Conservation (phyloP, 176 grass and related monocot genomes). For the Chloris gayana region DNA sequence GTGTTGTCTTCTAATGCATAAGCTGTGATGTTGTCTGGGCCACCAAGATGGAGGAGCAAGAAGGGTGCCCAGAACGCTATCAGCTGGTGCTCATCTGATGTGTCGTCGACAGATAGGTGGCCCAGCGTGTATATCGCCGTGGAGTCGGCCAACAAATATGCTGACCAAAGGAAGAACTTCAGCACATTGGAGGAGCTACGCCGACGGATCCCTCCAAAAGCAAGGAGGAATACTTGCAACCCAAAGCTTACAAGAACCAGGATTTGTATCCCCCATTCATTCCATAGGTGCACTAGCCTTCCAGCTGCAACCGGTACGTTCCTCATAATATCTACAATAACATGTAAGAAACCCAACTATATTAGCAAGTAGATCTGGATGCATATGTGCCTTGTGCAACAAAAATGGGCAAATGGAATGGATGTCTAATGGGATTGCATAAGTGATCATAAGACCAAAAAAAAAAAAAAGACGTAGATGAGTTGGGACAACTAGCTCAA, state of each 20-base stretch:
- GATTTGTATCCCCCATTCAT: constrained; percentile 34
- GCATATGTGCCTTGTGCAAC: neutral
- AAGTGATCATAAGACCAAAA: neutral
- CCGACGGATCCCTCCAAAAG: constrained; percentile 24
- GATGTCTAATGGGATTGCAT: neutral
- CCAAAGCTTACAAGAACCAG: constrained; percentile 30
- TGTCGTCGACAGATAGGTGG: constrained; percentile 19
- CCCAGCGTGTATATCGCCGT: constrained; percentile 53
- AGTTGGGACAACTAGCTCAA: neutral
- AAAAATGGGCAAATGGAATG: neutral
- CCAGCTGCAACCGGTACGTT: neutral
- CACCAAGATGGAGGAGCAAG: constrained; percentile 53
- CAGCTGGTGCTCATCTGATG: neutral
- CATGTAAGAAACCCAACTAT: neutral
- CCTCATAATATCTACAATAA: constrained; percentile 17
- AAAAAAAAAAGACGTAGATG: neutral
- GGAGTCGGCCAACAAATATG: constrained; percentile 50
- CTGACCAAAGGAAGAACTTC: constrained; percentile 50
- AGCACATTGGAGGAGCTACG: neutral
- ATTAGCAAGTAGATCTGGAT: neutral
- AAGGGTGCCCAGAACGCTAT: constrained; percentile 47
- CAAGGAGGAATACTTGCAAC: constrained; percentile 29
- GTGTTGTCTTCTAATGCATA: constrained; percentile 42
- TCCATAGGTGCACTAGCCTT: constrained; percentile 12
- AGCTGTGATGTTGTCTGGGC: constrained; percentile 51